A percentile compares a stretch with the other conserved stretches of the same genome.
Evolutionary conservation across 352 stramenopile species (phyloP).

Genomic region (Globisporangium paroecandrum): DNA sequence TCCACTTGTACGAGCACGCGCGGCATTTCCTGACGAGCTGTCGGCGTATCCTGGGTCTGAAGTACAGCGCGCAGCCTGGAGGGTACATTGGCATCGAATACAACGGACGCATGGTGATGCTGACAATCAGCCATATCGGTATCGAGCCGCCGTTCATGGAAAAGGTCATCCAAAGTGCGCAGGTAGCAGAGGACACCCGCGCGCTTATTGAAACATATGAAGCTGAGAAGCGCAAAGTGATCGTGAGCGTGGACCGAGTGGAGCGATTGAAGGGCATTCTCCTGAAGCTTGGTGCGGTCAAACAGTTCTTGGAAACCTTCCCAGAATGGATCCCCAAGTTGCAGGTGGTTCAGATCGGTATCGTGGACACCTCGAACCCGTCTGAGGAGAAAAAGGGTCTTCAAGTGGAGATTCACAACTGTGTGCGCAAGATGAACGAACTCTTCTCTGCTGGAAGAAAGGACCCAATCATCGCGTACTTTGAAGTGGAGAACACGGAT

Average conservation of each 20-base stretch:
- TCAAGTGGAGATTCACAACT: conserved; percentile 51
- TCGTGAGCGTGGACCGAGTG: conserved; percentile 93
- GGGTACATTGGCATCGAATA: conserved; percentile 95
- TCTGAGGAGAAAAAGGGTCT: conserved; percentile 68
- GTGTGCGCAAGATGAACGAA: conserved; percentile 73
- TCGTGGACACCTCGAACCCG: conserved; percentile 71
- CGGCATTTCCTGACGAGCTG: conserved; percentile 98
- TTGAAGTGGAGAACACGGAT: conserved; percentile 78
- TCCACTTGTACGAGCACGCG: conserved; percentile 98
- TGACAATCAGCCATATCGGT: conserved; percentile 97
- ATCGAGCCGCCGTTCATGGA: conserved; percentile 92
- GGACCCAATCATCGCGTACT: conserved; percentile 65
- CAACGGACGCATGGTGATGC: conserved; percentile 94
- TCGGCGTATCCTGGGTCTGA: conserved; percentile 81
- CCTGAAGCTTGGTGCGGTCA: conserved; percentile 95
- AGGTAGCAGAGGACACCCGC: conserved; percentile 49
- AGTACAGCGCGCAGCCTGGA: conserved; percentile 89
- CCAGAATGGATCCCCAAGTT: conserved; percentile 84
- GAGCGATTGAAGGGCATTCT: conserved; percentile 97
- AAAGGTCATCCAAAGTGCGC: conserved; percentile 45
- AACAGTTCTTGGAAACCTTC: conserved; percentile 89
- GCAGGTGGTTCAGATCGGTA: conserved; percentile 79
- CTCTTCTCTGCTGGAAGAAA: conserved; percentile 36
- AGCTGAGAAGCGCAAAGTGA: conserved; percentile 64
- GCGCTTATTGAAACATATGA: conserved; percentile 51